Percentiles rank a stretch among this genome's conserved stretches.
phyloP scores from a whole-genome alignment of 805 yeast species.

The Schwanniomyces vanrijiae region DNA sequence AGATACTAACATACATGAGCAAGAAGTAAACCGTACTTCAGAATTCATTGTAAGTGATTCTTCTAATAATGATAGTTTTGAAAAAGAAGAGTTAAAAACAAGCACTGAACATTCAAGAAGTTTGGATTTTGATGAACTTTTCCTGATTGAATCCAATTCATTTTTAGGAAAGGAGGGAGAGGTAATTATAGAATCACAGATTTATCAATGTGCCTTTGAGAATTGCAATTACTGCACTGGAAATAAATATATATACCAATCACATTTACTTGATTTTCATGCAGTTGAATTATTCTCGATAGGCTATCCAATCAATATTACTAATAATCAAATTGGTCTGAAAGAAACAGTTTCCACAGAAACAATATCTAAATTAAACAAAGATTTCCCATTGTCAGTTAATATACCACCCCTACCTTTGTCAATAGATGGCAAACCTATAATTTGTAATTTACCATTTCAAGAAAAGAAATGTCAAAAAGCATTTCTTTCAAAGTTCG shows the following conservation, averaged over 20 bases:
- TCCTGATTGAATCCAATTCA: constrained; percentile 18
- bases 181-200: neutral
- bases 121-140: constrained; percentile 23
- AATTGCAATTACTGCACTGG: constrained; percentile 29
- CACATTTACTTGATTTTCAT: constrained; percentile 25
- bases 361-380: constrained; percentile 4
- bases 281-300: constrained; percentile 12
- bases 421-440: constrained; percentile 17
- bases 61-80: neutral
- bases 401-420: constrained; percentile 22
- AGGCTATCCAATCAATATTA: constrained; percentile 25
- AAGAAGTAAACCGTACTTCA: neutral
- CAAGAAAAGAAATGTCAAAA: constrained; percentile 13
- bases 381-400: constrained; percentile 22
- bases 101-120: neutral
- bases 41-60: neutral
- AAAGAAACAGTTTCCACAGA: neutral
- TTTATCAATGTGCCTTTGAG: constrained; percentile 25
- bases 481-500: constrained; percentile 14
- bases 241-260: constrained; percentile 21
- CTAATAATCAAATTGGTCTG: neutral
- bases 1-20: neutral
- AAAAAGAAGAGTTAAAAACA: no score
- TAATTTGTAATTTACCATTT: constrained; percentile 11
- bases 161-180: neutral